Conservation (phyloP, 1,139 yeast genomes). For the Candida sp. region DNA sequence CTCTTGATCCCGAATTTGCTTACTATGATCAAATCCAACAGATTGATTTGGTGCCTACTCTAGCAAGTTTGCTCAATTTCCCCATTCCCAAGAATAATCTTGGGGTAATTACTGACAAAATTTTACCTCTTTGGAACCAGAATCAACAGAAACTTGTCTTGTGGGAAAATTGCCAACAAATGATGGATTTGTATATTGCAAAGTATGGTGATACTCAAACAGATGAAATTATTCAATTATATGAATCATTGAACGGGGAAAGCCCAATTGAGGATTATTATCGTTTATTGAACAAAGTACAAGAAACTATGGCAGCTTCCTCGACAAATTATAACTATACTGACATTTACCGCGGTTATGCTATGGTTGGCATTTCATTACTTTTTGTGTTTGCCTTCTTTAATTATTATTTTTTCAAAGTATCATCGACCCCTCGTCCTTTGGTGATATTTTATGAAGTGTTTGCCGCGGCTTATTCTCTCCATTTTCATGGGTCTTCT, state of each 20-base stretch:
- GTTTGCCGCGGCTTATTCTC: constrained; percentile 44
- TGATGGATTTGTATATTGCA: constrained; percentile 33
- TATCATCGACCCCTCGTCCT: constrained; percentile 7
- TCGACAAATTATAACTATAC: constrained; percentile 71
- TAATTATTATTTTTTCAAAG: constrained; percentile 12
- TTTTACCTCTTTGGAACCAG: constrained; percentile 53
- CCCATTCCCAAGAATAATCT: constrained; percentile 86
- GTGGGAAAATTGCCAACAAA: constrained; percentile 62
- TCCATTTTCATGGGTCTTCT: constrained; percentile 82
- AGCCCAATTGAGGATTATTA: constrained; percentile 21
- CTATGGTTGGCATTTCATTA: constrained; percentile 25
- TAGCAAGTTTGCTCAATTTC: constrained; percentile 67
- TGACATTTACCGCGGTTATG: constrained; percentile 49
- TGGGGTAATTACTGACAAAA: constrained; percentile 63
- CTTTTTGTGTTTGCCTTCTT: constrained; percentile 17
- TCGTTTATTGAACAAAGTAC: constrained; percentile 46
- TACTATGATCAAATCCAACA: constrained; percentile 64
- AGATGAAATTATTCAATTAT: constrained; percentile 7
- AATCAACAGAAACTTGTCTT: constrained; percentile 39
- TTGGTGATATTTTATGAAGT: constrained; percentile 20
- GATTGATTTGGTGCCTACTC: constrained; percentile 85
- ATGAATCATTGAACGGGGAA: constrained; percentile 10
- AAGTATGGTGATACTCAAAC: constrained; percentile 16
- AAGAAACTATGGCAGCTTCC: constrained; percentile 54
- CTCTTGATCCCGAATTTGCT: constrained; percentile 36